phyloP scores from a whole-genome alignment of 1,139 yeast species.

The Pichia sp. region DNA sequence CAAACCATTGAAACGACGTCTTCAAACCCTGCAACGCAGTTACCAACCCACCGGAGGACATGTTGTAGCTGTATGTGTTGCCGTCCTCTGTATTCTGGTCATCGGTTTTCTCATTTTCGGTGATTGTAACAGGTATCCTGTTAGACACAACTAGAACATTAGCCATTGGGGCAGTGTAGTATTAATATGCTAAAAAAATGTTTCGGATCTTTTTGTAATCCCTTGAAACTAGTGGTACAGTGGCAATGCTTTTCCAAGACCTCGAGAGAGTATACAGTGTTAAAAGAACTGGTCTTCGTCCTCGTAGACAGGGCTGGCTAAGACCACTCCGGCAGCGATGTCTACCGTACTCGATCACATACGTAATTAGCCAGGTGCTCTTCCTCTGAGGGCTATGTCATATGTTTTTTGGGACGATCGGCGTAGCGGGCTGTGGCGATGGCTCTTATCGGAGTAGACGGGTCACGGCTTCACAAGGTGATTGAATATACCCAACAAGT shows the following conservation, averaged over 20 bases:
- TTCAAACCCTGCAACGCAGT: slow-evolving; percentile 92
- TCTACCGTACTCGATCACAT: too few species aligned
- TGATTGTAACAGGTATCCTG: slow-evolving; percentile 90
- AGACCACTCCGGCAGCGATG: too few species aligned
- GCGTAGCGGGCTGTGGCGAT: not conserved
- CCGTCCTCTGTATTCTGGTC: slow-evolving; percentile 37
- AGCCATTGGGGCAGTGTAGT: slow-evolving; percentile 6
- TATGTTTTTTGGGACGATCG: not conserved
- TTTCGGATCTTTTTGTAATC: not conserved
- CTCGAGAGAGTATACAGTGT: not conserved
- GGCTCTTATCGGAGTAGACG: too few species aligned
- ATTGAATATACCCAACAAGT: too few species aligned
- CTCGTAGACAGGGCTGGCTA: not conserved
- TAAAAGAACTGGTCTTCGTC: not conserved
- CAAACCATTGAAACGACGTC: slow-evolving; percentile 93
- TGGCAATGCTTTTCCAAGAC: not conserved
- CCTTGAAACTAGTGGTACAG: not conserved
- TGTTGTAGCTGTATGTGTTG: slow-evolving; percentile 52
- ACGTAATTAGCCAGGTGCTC: not conserved
- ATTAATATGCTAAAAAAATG: not conserved
- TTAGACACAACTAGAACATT: slow-evolving; percentile 91
- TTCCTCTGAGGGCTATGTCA: not conserved
- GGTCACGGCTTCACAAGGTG: too few species aligned
- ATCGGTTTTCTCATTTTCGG: slow-evolving; percentile 5
- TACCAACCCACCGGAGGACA: slow-evolving; percentile 97